Percentiles rank a stretch among this genome's conserved stretches.
phyloP scores from a whole-genome alignment of 1,284 basidiomycete genomes.

The Boletus calvinii region DNA sequence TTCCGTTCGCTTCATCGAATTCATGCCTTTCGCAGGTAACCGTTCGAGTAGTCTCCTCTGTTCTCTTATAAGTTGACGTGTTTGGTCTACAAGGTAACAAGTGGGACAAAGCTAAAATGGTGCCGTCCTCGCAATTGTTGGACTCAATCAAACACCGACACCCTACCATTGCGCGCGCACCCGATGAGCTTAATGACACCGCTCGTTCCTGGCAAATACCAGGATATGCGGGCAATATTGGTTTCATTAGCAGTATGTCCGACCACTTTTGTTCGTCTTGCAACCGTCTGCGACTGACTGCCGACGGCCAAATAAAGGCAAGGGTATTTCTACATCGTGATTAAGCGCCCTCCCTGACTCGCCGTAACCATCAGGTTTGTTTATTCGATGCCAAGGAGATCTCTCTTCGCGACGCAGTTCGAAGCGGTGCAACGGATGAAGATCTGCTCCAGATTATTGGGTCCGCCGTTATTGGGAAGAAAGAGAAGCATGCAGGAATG shows the following conservation, averaged over 20 bases:
- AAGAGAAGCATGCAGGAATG: slow-evolving; percentile 85
- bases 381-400: slow-evolving; percentile 85
- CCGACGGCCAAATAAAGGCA: slow-evolving; percentile 89
- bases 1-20: slow-evolving; percentile 86
- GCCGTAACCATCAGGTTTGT: slow-evolving; percentile 59
- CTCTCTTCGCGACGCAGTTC: slow-evolving; percentile 75
- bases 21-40: slow-evolving; percentile 88
- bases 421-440: slow-evolving; percentile 60
- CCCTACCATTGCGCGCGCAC: slow-evolving; percentile 51
- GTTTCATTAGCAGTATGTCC: slow-evolving; percentile 91
- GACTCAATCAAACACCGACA: slow-evolving; percentile 47
- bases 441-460: slow-evolving; percentile 66
- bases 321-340: slow-evolving; percentile 15
- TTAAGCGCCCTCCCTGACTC: slow-evolving; percentile 8
- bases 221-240: slow-evolving; percentile 71
- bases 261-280: slow-evolving; percentile 89
- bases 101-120: slow-evolving; percentile 82
- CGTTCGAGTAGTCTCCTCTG: slow-evolving; percentile 3
- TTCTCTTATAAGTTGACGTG: slow-evolving; percentile 2
- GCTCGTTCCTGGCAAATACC: slow-evolving; percentile 78
- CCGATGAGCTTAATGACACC: slow-evolving; percentile 76
- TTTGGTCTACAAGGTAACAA: slow-evolving; percentile 63
- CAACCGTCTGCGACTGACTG: slow-evolving; percentile 80
- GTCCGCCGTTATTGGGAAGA: slow-evolving; percentile 69
- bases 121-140: slow-evolving; percentile 68